These are phyloP conservation scores for Dioscorea cayenensis DNA, from an alignment of 116 monocot genomes.

Conservation along the genomic window DNA sequence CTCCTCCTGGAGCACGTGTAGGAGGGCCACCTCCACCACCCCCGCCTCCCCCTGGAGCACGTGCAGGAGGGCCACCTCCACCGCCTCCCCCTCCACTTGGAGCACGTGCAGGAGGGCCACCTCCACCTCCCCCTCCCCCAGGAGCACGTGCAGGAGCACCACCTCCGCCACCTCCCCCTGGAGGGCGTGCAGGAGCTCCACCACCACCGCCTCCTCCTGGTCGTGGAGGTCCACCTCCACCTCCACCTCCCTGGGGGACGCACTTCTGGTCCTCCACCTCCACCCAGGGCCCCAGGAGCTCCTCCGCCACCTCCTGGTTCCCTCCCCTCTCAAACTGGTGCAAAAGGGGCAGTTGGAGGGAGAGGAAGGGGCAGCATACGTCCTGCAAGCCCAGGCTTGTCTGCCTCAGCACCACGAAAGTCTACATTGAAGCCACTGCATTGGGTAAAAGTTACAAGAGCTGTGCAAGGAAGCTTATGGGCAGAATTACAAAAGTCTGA, in stretches of 20 bases:
- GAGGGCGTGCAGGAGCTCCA: slow-evolving; percentile 19
- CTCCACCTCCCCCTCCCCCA: slow-evolving; percentile 24
- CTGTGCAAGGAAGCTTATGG: slow-evolving; percentile 96
- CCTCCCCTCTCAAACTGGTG: slow-evolving; percentile 12
- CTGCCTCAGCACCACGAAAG: slow-evolving; percentile 19
- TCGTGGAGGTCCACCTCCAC: slow-evolving; percentile 43
- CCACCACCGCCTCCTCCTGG: slow-evolving; percentile 42
- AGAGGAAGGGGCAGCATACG: slow-evolving; percentile 59
- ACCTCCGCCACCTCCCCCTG: slow-evolving; percentile 23
- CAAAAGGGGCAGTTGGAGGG: slow-evolving; percentile 31
- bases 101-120: slow-evolving; percentile 14
- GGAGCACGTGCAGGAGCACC: slow-evolving; percentile 3
- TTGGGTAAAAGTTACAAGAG: slow-evolving; percentile 98
- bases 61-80: slow-evolving; percentile 7
- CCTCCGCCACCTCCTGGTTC: slow-evolving; percentile 47
- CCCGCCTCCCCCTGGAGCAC: neutral
- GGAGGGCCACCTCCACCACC: slow-evolving; percentile 22
- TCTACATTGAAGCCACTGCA: slow-evolving; percentile 71
- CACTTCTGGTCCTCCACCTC: slow-evolving; percentile 30
- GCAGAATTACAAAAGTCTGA: slow-evolving; percentile 82
- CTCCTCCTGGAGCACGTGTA: too few relatives aligned
- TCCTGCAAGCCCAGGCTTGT: slow-evolving; percentile 17
- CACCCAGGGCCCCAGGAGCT: slow-evolving; percentile 43
- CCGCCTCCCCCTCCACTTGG: slow-evolving; percentile 31
- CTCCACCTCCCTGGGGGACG: slow-evolving; percentile 34